Evolutionary conservation across 345 rosid genomes (phyloP), one percentile per base, ranked within the genome.

Genomic region (Eucalyptus polybractea): DNA sequence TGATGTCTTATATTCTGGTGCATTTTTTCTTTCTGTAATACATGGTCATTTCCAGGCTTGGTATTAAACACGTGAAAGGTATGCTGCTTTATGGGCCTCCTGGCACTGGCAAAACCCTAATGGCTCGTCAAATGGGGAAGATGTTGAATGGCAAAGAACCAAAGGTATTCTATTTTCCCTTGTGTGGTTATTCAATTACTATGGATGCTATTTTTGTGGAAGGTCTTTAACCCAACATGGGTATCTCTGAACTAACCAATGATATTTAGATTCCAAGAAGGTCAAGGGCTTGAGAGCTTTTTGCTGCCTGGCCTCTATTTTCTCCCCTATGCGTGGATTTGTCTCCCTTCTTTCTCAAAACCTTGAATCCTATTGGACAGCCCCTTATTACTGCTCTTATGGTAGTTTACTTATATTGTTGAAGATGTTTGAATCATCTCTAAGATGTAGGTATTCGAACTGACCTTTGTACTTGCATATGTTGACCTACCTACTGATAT

Each of bases 91-190:
- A 88, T 94, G 99, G 99, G 69, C 99, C 99, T 92, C 99, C 99
- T 90, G 99, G 99, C 60, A 98, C 99, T 51, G 99, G 99, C 22
- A 98, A 98, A 92, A 98, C 99, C 89, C 96, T 97, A 62, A 98
- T 98, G 96, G 99, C 99, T 90, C 99, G 99, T 58, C 99, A 98
- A 93, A 98, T 98, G 92, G 99, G 99, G 89, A 98, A 97, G 92
- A 96, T 98, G 97, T 93, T 98, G 94, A 97, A 97, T 72, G 99
- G 99, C 90, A 98, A 91, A 92, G 99, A 98, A 87, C 99, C 99
- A 91, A 98, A 98, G 99, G 99, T 98, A 89, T 88, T 92, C 3
- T 11, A 19, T 24, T 47, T 16, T 88, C 15, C 6, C 54, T 50
- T 15, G 2, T n/a, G 65, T 33, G 27, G 83, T 76, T 37, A 7